phyloP scores from a whole-genome alignment of 2,329 filamentous ascomycete genomes.

The Sporothrix brunneoviolacea region DNA sequence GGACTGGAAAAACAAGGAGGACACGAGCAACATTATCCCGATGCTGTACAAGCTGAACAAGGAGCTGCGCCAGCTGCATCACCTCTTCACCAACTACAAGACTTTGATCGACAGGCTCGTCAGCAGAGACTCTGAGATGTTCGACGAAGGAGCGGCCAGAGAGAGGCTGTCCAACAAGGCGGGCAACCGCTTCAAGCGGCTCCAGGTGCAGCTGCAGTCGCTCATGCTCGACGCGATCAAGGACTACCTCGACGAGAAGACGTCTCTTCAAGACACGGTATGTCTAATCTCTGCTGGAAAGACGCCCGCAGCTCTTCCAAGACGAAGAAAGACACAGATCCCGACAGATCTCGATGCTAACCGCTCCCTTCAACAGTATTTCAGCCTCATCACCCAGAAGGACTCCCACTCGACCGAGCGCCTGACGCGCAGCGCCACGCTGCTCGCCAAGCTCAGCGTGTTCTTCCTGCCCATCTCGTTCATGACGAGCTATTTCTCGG shows the following conservation, averaged over 20 bases:
- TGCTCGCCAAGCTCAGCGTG: constrained; percentile 68
- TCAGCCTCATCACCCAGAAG: constrained; percentile 70
- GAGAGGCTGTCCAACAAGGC: constrained; percentile 39
- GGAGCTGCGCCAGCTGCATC: constrained; percentile 52
- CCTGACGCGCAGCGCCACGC: constrained; percentile 63
- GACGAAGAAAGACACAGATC: no score
- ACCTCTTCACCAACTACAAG: constrained; percentile 55
- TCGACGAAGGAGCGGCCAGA: background rate
- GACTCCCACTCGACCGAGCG: constrained; percentile 66
- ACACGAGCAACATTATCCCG: constrained; percentile 47
- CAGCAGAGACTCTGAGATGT: constrained; percentile 33
- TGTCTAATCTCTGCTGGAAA: no score
- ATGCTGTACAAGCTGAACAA: constrained; percentile 53
- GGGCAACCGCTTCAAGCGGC: constrained; percentile 49
- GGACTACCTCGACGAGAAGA: constrained; percentile 62
- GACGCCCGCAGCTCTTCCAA: no score
- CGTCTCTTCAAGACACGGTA: constrained; percentile 61
- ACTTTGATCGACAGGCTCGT: constrained; percentile 53
- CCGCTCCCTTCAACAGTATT: constrained; percentile 64
- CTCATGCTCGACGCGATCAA: constrained; percentile 56
- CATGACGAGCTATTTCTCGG: constrained; percentile 68
- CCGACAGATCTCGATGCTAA: no score
- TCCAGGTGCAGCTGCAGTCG: constrained; percentile 52
- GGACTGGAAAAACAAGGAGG: constrained; percentile 25
- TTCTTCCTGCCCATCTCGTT: constrained; percentile 69